These are phyloP conservation scores for Aspergillus viridinutans DNA, from an alignment of 2,329 filamentous ascomycete genomes.

Conservation along the genomic window DNA sequence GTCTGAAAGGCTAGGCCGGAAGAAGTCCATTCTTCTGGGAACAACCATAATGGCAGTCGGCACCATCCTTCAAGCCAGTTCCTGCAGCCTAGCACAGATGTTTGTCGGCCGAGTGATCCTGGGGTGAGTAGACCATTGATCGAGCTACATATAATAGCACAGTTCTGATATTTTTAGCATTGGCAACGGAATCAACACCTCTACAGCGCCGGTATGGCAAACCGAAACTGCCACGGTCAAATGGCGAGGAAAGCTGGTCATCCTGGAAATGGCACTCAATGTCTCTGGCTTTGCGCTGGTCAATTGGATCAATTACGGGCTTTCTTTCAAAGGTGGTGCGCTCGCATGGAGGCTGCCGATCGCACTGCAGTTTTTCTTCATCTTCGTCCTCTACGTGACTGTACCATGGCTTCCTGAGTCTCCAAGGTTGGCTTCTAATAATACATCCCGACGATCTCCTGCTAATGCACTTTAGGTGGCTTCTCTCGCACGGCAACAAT, in stretches of 20 bases:
- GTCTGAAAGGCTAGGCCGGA: constrained; percentile 46
- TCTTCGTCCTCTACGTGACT: constrained; percentile 43
- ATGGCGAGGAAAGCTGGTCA: constrained; percentile 45
- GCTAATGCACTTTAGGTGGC: constrained; percentile 33
- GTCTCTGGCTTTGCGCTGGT: constrained; percentile 48
- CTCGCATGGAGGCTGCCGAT: constrained; percentile 46
- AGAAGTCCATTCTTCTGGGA: constrained; percentile 44
- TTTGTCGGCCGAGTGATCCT: constrained; percentile 45
- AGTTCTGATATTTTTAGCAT: constrained; percentile 20
- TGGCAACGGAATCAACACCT: constrained; percentile 51
- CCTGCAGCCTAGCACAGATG: constrained; percentile 47
- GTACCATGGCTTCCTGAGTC: constrained; percentile 34
- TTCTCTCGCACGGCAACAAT: constrained; percentile 37
- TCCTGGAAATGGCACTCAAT: constrained; percentile 49
- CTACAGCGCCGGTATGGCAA: constrained; percentile 49
- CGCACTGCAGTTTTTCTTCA: constrained; percentile 49
- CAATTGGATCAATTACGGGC: constrained; percentile 52
- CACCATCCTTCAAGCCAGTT: constrained; percentile 45
- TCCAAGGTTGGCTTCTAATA: constrained; percentile 5
- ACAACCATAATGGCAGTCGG: constrained; percentile 48
- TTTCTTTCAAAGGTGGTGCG: constrained; percentile 42
- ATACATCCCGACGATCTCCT: background rate
- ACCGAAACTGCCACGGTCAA: constrained; percentile 46
- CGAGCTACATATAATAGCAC: background rate
- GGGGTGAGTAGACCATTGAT: constrained; percentile 4